phyloP scores from a whole-genome alignment of 106 monocot genomes.

The Acorus calamus region DNA sequence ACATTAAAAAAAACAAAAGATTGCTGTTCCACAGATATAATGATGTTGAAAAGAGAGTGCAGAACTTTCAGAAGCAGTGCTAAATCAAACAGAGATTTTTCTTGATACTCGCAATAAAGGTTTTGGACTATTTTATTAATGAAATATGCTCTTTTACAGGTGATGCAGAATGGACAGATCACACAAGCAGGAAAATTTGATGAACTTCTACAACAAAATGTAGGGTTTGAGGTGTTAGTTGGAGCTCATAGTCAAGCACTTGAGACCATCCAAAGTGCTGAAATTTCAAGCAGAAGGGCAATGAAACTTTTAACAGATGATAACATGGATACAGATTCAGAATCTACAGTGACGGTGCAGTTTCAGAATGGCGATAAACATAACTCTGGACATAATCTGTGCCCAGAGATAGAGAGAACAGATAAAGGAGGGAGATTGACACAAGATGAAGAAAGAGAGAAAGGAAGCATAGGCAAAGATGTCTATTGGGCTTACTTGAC shows the following conservation, averaged over 20 bases:
- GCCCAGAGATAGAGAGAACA: slow-evolving; percentile 45
- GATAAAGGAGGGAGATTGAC: slow-evolving; percentile 18
- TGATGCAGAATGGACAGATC: slow-evolving; percentile 76
- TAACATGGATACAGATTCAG: slow-evolving; percentile 18
- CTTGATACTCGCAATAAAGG: too few relatives aligned
- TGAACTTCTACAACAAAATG: slow-evolving; percentile 58
- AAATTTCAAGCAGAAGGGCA: slow-evolving; percentile 44
- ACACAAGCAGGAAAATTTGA: slow-evolving; percentile 64
- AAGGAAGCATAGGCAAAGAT: slow-evolving; percentile 66
- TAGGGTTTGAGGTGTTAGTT: slow-evolving; percentile 77
- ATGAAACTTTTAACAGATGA: slow-evolving; percentile 4
- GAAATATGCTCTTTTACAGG: slow-evolving; percentile 26
- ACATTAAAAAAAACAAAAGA: too few relatives aligned
- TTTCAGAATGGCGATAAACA: slow-evolving; percentile 48
- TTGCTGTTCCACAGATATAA: too few relatives aligned
- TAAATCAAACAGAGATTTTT: slow-evolving; percentile 62
- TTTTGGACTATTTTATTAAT: not conserved
- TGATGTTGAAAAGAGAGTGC: too few relatives aligned
- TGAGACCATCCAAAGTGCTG: slow-evolving; percentile 47
- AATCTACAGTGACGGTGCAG: slow-evolving; percentile 26
- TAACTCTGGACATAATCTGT: slow-evolving; percentile 54
- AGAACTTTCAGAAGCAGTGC: slow-evolving; percentile 59
- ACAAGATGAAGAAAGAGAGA: slow-evolving; percentile 83
- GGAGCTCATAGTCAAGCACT: slow-evolving; percentile 88
- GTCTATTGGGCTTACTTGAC: slow-evolving; percentile 78